These are phyloP conservation scores for Aspergillus sergii DNA, from an alignment of 2,329 filamentous ascomycete genomes.

Conservation along the genomic window DNA sequence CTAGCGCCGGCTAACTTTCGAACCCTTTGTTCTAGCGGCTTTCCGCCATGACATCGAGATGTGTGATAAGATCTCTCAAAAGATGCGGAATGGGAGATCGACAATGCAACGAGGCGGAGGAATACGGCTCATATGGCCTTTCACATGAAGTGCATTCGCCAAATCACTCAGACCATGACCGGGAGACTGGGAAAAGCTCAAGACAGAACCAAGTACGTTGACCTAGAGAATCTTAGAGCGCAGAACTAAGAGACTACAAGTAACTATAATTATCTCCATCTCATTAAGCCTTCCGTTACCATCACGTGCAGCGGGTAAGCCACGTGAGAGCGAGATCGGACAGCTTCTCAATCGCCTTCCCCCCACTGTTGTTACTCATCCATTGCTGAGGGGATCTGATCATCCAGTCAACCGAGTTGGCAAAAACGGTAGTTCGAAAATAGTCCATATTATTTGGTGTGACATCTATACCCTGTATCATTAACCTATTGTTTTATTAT, in stretches of 20 bases:
- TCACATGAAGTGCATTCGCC: neutral
- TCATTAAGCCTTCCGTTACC: neutral
- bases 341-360: slow-evolving; percentile 12
- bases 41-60: neutral
- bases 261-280: too few species aligned
- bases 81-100: too few species aligned
- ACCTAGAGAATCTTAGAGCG: too few species aligned
- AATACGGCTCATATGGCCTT: neutral
- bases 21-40: neutral
- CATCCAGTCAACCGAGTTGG: neutral
- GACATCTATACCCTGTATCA: neutral
- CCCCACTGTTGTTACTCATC: slow-evolving; percentile 18
- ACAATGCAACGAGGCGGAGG: neutral
- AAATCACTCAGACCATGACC: neutral
- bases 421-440: neutral
- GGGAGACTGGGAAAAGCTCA: too few species aligned
- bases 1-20: neutral
- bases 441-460: neutral
- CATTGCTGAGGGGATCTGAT: slow-evolving; percentile 4
- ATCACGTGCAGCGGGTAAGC: slow-evolving; percentile 11
- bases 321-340: slow-evolving; percentile 29
- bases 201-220: too few species aligned
- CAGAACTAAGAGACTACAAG: too few species aligned
- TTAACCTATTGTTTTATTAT: neutral
- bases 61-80: neutral